phyloP scores from a whole-genome alignment of 192 early-diverging fungal genomes.

The Chytriomyces sp. region DNA sequence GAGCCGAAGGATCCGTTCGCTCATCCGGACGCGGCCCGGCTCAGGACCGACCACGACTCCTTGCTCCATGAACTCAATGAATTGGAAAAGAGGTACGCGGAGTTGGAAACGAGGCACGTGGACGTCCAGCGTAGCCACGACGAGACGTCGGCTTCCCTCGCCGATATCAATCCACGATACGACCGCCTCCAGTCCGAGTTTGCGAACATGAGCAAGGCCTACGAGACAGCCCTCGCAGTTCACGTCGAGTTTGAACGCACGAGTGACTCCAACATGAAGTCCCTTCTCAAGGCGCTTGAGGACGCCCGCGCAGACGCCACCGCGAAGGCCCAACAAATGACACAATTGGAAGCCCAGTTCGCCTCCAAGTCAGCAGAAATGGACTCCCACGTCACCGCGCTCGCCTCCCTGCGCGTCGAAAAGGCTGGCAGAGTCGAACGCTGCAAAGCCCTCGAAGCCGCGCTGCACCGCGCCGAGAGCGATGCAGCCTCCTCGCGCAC shows the following conservation, averaged over 20 bases:
- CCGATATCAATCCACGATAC: too few species aligned
- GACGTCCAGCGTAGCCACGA: too few species aligned
- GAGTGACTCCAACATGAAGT: background rate
- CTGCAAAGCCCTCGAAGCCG: background rate
- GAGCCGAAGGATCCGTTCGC: too few species aligned
- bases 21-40: too few species aligned
- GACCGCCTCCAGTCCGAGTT: background rate
- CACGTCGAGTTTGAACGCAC: background rate
- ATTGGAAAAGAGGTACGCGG: too few species aligned
- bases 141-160: too few species aligned
- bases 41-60: too few species aligned
- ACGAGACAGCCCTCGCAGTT: background rate
- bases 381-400: background rate
- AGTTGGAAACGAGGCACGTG: too few species aligned
- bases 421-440: background rate
- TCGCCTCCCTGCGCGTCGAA: background rate
- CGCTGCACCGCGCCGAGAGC: background rate
- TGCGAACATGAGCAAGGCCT: background rate
- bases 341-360: background rate
- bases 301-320: background rate
- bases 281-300: background rate
- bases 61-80: too few species aligned
- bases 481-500: background rate
- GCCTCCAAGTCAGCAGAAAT: background rate
- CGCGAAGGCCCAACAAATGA: background rate